These are phyloP conservation scores for Catunica adiposa DNA, from an alignment of 2,329 filamentous ascomycete species.

Conservation along the genomic window DNA sequence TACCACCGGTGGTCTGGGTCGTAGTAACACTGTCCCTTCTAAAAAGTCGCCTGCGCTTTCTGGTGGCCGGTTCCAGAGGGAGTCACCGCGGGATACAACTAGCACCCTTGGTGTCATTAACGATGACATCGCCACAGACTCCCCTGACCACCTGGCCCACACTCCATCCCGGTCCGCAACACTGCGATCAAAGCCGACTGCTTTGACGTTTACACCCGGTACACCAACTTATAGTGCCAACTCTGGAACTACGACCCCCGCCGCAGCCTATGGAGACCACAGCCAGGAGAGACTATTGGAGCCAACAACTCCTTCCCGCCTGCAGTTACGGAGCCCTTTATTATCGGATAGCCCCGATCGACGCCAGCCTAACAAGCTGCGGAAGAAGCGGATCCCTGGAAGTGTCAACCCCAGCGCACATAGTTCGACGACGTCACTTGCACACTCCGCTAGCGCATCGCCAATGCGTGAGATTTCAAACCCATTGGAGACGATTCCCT, in stretches of 20 bases:
- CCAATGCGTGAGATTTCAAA: constrained; percentile 31
- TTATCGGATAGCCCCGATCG: constrained; percentile 37
- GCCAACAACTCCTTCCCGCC: constrained; percentile 26
- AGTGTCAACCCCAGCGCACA: constrained; percentile 75
- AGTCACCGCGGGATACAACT: constrained; percentile 16
- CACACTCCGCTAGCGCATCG: constrained; percentile 28
- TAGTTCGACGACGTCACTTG: constrained; percentile 67
- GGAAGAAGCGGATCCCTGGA: constrained; percentile 65
- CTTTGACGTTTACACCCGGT: neutral
- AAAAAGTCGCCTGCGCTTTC: constrained; percentile 65
- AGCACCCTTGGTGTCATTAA: constrained; percentile 10
- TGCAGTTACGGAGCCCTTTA: constrained; percentile 45
- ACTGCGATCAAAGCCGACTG: constrained; percentile 3
- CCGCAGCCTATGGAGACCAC: constrained; percentile 22
- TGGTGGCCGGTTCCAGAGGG: constrained; percentile 45
- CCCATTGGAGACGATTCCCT: constrained; percentile 26
- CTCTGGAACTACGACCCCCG: constrained; percentile 19
- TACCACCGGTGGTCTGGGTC: constrained; percentile 30
- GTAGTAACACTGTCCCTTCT: constrained; percentile 85
- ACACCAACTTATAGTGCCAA: constrained; percentile 18
- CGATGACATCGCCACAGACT: constrained; percentile 4
- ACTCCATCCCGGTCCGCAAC: constrained; percentile 3
- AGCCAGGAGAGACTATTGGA: constrained; percentile 35
- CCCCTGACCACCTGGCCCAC: neutral
- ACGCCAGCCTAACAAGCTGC: constrained; percentile 74